Base-by-base conservation (phyloP, 805 yeast species). In the Wickerhamiella spandovensis region DNA sequence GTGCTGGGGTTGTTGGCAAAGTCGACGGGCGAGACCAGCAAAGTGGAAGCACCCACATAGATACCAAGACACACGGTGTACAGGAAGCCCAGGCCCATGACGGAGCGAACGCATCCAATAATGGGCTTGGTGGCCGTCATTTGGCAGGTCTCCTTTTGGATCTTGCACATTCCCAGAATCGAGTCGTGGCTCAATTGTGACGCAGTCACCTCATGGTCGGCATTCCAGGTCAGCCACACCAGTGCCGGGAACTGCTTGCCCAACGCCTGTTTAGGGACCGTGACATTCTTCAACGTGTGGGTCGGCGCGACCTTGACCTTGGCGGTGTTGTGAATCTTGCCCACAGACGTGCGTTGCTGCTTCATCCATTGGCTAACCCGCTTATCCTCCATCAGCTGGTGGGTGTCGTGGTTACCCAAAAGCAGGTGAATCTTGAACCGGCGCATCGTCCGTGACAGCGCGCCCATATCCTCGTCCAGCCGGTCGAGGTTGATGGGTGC, bases 61-160 rank as follows among this genome's bases (percentile, higher is more conserved):
- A 83, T 79, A 5, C 98, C 98, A 55, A 92, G 64, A 37, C 89
- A 66, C 49, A 80, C 79, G n/a, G 95, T 75, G 63, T 87, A 90
- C 24, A 92, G 67, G 62, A 92, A 89, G 0, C 99, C 99, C 24
- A 90, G 65, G 0, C 97, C 97, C 1, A 75, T 67, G 1, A 86
- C 77, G 57, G 89, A 90, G 43, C 94, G 77, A 8, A 86, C 94
- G 64, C 95, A 81, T 0, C 95, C 95, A 42, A 90, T 72, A 6
- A 92, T 71, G 0, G 96, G 82, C 41, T 78, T 76, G 32, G 76
- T 73, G 39, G 84, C 75, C 13, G 81, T 74, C 67, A 92, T 72
- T 53, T 86, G 90, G 60, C 95, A 85, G 0, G 97, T 90, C 62
- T 90, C 97, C 58, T 92, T 90, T 61, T 87, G 75, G 20, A 85